phyloP scores from a whole-genome alignment of 164 flowering plant species.

The Tinospora cordifolia region DNA sequence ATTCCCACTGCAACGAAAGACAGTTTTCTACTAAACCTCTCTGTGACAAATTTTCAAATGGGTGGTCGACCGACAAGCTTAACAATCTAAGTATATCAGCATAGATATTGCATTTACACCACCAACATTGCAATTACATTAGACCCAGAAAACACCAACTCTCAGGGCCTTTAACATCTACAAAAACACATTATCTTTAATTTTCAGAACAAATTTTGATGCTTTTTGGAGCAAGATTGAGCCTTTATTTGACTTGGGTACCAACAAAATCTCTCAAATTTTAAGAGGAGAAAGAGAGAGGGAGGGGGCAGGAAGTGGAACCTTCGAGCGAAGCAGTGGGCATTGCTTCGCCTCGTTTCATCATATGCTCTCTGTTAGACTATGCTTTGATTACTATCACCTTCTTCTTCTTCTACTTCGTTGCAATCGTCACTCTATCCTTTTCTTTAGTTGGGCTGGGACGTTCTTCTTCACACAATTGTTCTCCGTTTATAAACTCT shows the following conservation, averaged over 20 bases:
- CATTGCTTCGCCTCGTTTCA: constrained; percentile 2
- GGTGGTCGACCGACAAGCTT: background rate
- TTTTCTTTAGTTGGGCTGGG: no score
- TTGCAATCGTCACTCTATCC: no score
- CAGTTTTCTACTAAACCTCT: background rate
- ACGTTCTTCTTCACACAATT: no score
- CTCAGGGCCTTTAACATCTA: no score
- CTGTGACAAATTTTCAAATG: background rate
- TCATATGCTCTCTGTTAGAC: background rate
- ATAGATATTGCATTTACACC: background rate
- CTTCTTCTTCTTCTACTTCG: no score
- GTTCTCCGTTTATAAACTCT: no score
- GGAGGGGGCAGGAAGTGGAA: background rate
- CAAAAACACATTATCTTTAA: no score
- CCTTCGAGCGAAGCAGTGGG: background rate
- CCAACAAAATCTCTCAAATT: no score
- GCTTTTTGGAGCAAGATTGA: background rate
- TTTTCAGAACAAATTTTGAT: background rate
- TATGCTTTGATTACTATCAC: no score
- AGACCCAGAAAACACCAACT: background rate
- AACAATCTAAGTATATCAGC: background rate
- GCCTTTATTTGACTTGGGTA: background rate
- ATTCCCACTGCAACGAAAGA: no score
- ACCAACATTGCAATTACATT: background rate
- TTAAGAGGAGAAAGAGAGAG: no score